These are phyloP conservation scores for Rhizopogon sp. DNA, from an alignment of 768 basidiomycete genomes.

Conservation along the genomic window DNA sequence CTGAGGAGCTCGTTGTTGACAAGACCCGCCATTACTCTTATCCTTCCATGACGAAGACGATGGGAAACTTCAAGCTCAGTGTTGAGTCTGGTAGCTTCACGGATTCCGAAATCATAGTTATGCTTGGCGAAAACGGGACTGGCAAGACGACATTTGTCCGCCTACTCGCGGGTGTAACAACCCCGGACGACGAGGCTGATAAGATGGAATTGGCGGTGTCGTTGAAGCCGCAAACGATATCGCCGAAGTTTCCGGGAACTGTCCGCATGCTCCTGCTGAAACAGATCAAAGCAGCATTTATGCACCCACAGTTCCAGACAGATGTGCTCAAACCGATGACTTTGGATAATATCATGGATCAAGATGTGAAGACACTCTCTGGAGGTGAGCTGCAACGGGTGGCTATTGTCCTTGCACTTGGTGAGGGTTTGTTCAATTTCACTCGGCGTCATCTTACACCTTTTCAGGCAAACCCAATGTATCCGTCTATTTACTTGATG, in stretches of 20 bases:
- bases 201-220: slow-evolving; percentile 84
- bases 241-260: slow-evolving; percentile 95
- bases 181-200: slow-evolving; percentile 77
- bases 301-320: slow-evolving; percentile 99
- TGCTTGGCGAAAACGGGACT: slow-evolving; percentile 98
- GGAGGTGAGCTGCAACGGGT: slow-evolving; percentile 98
- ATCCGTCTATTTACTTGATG: slow-evolving; percentile 91
- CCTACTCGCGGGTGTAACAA: slow-evolving; percentile 82
- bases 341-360: slow-evolving; percentile 91
- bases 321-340: slow-evolving; percentile 98
- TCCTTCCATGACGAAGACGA: slow-evolving; percentile 95
- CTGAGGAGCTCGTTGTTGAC: slow-evolving; percentile 82
- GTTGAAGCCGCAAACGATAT: slow-evolving; percentile 97
- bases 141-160: slow-evolving; percentile 99
- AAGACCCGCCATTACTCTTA: slow-evolving; percentile 90
- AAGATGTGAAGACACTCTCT: slow-evolving; percentile 96
- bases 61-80: slow-evolving; percentile 92
- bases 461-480: slow-evolving; percentile 65
- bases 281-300: slow-evolving; percentile 91
- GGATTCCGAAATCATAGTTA: slow-evolving; percentile 99
- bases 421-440: slow-evolving; percentile 30
- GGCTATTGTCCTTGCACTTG: slow-evolving; percentile 90
- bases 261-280: slow-evolving; percentile 93
- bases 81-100: slow-evolving; percentile 89
- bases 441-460: background rate